Percentiles rank a stretch among this genome's conserved stretches.
These are phyloP conservation scores for Penicillium macrosclerotiorum DNA, from an alignment of 495 filamentous ascomycete species.

Conservation along the genomic window DNA sequence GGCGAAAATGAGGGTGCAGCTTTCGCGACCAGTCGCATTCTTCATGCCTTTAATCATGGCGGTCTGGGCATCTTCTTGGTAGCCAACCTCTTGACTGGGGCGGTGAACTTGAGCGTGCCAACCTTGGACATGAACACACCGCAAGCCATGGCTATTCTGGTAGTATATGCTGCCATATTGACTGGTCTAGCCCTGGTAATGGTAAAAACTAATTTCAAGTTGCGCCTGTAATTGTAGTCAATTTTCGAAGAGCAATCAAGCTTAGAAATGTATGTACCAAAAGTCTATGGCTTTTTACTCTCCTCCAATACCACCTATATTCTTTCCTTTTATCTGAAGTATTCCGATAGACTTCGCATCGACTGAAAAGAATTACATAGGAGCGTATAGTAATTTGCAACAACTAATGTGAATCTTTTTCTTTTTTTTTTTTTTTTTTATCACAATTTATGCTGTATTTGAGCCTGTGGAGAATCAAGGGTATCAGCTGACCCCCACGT, in stretches of 20 bases:
- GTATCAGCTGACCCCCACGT: conserved; percentile 8
- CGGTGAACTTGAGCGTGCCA: conserved; percentile 80
- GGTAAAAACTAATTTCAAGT: conserved; percentile 68
- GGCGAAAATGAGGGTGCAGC: conserved; percentile 55
- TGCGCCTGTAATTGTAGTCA: conserved; percentile 53
- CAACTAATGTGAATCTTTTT: background rate
- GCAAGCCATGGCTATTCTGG: conserved; percentile 68
- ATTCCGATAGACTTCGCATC: too few species aligned
- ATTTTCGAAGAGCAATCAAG: conserved; percentile 1
- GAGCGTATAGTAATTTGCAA: too few species aligned
- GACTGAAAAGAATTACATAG: too few species aligned
- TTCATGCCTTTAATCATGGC: conserved; percentile 84
- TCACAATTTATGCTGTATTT: background rate
- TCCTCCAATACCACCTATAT: too few species aligned
- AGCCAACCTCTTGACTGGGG: conserved; percentile 84
- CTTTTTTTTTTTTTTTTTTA: background rate
- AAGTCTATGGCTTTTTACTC: too few species aligned
- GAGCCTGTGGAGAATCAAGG: too few species aligned
- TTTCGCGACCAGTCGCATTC: conserved; percentile 72
- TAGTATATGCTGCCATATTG: conserved; percentile 66
- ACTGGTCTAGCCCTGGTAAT: conserved; percentile 67
- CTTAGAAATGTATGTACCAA: conserved; percentile 1
- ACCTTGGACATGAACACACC: conserved; percentile 67
- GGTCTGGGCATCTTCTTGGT: conserved; percentile 83
- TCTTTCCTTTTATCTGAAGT: too few species aligned